phyloP scores from a whole-genome alignment of 2,329 filamentous ascomycete genomes.

The Colletotrichum cordylinicola region DNA sequence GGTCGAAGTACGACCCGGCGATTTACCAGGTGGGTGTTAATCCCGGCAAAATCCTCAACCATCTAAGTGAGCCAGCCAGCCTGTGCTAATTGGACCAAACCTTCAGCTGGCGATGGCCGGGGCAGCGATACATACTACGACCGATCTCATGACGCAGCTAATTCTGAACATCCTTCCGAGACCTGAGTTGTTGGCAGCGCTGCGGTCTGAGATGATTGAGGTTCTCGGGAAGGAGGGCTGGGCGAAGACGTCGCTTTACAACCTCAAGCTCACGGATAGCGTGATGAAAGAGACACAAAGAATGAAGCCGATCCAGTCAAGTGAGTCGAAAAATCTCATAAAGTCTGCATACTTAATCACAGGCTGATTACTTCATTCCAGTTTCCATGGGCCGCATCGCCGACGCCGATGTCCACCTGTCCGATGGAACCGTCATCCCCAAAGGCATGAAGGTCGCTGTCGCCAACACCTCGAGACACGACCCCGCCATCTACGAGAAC shows the following conservation, averaged over 20 bases:
- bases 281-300: neutral
- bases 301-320: neutral
- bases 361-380: neutral
- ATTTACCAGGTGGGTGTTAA: neutral
- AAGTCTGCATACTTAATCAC: accelerated
- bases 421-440: neutral
- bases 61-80: neutral
- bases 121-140: neutral
- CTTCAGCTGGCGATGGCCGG: neutral
- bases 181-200: neutral
- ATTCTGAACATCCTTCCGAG: neutral
- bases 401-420: neutral
- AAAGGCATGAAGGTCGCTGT: neutral
- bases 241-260: neutral
- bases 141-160: neutral
- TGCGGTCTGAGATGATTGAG: neutral
- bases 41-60: neutral
- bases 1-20: neutral
- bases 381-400: neutral
- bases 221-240: neutral
- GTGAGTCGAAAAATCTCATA: neutral
- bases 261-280: neutral
- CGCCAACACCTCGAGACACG: neutral
- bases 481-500: neutral
- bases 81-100: neutral